Base-by-base conservation (phyloP, 768 basidiomycete genomes). In the Lanmaoa pseudosensibilis region DNA sequence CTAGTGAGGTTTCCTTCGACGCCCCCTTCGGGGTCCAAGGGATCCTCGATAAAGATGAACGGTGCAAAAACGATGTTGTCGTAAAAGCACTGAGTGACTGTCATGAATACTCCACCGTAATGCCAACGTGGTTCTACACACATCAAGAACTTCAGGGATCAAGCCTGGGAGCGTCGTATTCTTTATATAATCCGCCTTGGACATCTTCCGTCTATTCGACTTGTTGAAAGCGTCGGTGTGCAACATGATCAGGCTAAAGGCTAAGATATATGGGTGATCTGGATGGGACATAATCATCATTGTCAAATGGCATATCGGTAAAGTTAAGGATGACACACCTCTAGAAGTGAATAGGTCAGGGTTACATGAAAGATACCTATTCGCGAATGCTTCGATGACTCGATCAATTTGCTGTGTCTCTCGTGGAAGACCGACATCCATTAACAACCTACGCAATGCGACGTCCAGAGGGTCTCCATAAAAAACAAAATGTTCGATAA, bases 331-430 rank as follows among this genome's bases (percentile, higher is more conserved):
- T 41, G 7, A 58, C 78, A 56, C 64, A 90, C 93, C 94, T 66
- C 89, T 81, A 18, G 87, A 85, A 13, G 76, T 75, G 66, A 95
- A 98, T 40, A 98, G 70, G 39, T 77, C 81, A 47, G 88, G 87
- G 68, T 98, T 96, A 70, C 93, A 94, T 46, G 81, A 77, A 56
- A 85, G 74, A 72, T 97, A 99, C 57, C 90, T 83, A 43, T 77
- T 79, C 6, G 96, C 91, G 73, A 99, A 99, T 0, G 92, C 91
- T 73, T 98, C 94, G 65, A 99, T 92, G 46, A 98, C 92, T 55
- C 97, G 82, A 73, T 99, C 97, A 56, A 99, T 99, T 72, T 98
- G 96, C 69, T 99, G 97, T 2, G 97, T 98, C 77, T 99, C 97
- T 53, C 87, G 81, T 3, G 97, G 97, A 27, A 99, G 80, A 38